Evolutionary conservation across 83 land plant species (phyloP), one percentile per base, ranked within the genome.

Genomic region (Isoetes engelmannii): DNA sequence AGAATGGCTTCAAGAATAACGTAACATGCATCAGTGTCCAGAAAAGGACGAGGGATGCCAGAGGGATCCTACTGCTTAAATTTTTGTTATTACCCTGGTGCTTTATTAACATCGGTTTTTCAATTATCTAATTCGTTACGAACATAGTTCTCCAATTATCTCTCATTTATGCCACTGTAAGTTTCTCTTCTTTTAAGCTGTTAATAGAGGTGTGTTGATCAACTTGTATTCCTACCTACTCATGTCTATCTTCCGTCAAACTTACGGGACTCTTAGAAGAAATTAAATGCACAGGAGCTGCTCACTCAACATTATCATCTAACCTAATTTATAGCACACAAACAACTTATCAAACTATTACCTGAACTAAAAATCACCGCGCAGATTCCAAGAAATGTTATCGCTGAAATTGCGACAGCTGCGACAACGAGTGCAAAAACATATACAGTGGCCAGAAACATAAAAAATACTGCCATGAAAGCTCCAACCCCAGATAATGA

Each of bases 401-500:
- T 56, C 18, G 81, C 64, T 0, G 91, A 87, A 19, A 92, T 83
- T 45, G 77, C 76, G 58, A 84, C 73, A 3, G 59, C 77, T 54
- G 94, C 85, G 48, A 87, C 77, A 21, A 83, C 72, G 47, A 89
- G 58, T 9, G 89, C 94, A 50, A 84, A 86, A 48, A 89, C 68
- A 48, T 85, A 92, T 47, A 92, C 82, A 64, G 79, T 81, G 42
- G 85, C 74, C 12, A 89, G 74, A 53, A 81, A 80, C 5, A 78
- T 59, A 72, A 89, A 86, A 74, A 92, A 92, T 17, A 85, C 19
- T 64, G 86, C 88, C 72, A 87, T 63, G 72, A 84, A 83, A 17
- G 91, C 93, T 47, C 97, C 97, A 19, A 81, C 90, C n/a, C 86
- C 88, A 45, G 97, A 87, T 67, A 89, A 68, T 46, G 94, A 89